These are phyloP conservation scores for Fusarium globosum DNA, from an alignment of 2,329 filamentous ascomycete genomes.

Conservation along the genomic window DNA sequence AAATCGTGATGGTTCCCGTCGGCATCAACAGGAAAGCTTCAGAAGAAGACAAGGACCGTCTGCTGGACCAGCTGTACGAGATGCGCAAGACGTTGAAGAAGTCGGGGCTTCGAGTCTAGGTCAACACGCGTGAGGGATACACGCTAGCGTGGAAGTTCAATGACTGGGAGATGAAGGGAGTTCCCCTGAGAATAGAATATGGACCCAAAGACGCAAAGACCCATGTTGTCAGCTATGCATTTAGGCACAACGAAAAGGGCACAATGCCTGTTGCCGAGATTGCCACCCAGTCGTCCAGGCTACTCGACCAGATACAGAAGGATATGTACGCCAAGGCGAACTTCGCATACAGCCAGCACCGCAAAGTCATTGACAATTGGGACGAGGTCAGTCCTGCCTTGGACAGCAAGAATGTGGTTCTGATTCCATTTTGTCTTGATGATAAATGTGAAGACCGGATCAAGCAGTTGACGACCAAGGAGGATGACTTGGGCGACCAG, in stretches of 20 bases:
- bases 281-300: slow-evolving; percentile 75
- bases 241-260: slow-evolving; percentile 89
- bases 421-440: slow-evolving; percentile 90
- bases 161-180: slow-evolving; percentile 97
- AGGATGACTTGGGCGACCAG: background rate
- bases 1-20: slow-evolving; percentile 89
- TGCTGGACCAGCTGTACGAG: slow-evolving; percentile 72
- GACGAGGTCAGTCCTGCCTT: slow-evolving; percentile 89
- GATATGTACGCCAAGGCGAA: slow-evolving; percentile 82
- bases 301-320: slow-evolving; percentile 89
- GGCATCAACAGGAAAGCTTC: slow-evolving; percentile 90
- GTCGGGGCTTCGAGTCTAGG: slow-evolving; percentile 81
- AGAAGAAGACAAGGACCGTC: slow-evolving; percentile 80
- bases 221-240: slow-evolving; percentile 83
- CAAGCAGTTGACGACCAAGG: slow-evolving; percentile 85
- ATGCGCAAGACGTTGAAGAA: slow-evolving; percentile 76
- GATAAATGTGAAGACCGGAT: slow-evolving; percentile 90
- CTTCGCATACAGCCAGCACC: slow-evolving; percentile 78
- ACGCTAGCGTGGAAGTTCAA: slow-evolving; percentile 98
- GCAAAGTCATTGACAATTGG: slow-evolving; percentile 86
- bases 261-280: slow-evolving; percentile 82
- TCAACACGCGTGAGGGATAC: slow-evolving; percentile 90
- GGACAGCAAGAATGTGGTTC: slow-evolving; percentile 89
- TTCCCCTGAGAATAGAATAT: slow-evolving; percentile 93
- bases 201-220: slow-evolving; percentile 93